phyloP scores from a whole-genome alignment of 129 eudicot species.

The Centrapalus pauciflorus region DNA sequence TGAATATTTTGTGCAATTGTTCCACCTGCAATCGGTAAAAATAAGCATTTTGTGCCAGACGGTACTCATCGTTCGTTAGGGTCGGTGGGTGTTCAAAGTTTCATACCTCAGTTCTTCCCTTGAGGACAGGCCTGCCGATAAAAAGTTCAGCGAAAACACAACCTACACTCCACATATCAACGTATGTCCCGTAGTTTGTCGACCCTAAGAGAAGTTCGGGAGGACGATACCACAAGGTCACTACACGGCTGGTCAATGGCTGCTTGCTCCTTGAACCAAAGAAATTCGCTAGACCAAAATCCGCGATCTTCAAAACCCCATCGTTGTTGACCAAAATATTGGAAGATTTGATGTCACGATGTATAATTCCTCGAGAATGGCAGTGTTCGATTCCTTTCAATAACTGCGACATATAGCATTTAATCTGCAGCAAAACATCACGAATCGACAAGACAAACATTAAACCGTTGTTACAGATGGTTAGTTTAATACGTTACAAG shows the following conservation, averaged over 20 bases:
- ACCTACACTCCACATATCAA: slow-evolving; percentile 81
- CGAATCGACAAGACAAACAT: background rate
- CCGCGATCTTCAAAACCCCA: slow-evolving; percentile 70
- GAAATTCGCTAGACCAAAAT: slow-evolving; percentile 77
- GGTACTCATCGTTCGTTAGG: no score
- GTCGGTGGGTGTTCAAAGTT: background rate
- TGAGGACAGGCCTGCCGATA: slow-evolving; percentile 59
- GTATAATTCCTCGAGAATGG: slow-evolving; percentile 67
- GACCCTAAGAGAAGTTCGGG: slow-evolving; percentile 82
- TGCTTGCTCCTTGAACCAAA: slow-evolving; percentile 27
- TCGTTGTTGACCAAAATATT: slow-evolving; percentile 72
- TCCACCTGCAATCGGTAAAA: slow-evolving; percentile 48
- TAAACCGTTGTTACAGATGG: background rate
- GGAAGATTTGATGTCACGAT: slow-evolving; percentile 74
- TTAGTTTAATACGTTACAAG: no score
- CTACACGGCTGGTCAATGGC: slow-evolving; percentile 71
- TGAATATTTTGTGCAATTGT: slow-evolving; percentile 80
- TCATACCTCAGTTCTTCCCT: slow-evolving; percentile 81
- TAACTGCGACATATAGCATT: slow-evolving; percentile 74
- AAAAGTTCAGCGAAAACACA: slow-evolving; percentile 77
- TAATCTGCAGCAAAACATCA: slow-evolving; percentile 41
- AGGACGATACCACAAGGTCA: slow-evolving; percentile 90
- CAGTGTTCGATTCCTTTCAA: slow-evolving; percentile 65
- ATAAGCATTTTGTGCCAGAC: no score
- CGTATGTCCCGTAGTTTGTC: slow-evolving; percentile 47